phyloP scores from a whole-genome alignment of 2,329 filamentous ascomycete species.

The Colletotrichum musae region DNA sequence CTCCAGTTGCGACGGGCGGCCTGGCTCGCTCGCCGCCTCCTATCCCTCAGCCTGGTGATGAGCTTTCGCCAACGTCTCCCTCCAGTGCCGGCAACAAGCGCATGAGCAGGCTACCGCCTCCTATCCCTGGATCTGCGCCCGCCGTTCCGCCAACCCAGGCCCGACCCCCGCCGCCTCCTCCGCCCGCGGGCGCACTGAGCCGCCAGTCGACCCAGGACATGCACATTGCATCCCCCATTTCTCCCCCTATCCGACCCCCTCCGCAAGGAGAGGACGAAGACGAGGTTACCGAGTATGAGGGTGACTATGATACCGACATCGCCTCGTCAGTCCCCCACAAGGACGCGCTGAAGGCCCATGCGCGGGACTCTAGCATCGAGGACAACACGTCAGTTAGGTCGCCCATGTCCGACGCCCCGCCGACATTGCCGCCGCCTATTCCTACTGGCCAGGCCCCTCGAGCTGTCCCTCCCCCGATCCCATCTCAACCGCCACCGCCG shows the following conservation, averaged over 20 bases:
- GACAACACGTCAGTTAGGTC: conserved; percentile 75
- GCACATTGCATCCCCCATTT: conserved; percentile 58
- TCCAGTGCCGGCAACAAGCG: conserved; percentile 63
- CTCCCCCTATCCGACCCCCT: conserved; percentile 56
- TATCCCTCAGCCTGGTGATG: conserved; percentile 55
- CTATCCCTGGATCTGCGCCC: conserved; percentile 71
- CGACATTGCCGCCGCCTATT: conserved; percentile 68
- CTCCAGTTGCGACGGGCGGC: conserved; percentile 42
- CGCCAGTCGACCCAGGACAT: conserved; percentile 73
- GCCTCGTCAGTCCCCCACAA: conserved; percentile 94
- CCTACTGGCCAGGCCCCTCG: conserved; percentile 69
- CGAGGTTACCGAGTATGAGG: conserved; percentile 94
- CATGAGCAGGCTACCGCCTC: conserved; percentile 70
- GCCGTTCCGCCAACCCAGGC: conserved; percentile 63
- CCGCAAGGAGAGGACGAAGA: conserved; percentile 77
- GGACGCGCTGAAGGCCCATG: conserved; percentile 89
- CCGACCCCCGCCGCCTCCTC: conserved; percentile 78
- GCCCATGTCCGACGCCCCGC: conserved; percentile 61
- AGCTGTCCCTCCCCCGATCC: conserved; percentile 75
- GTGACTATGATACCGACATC: conserved; percentile 98
- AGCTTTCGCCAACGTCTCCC: conserved; percentile 62
- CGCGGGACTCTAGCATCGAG: conserved; percentile 82
- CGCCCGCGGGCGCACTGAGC: conserved; percentile 66
- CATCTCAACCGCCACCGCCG: conserved; percentile 71
- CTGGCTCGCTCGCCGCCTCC: conserved; percentile 51